Evolutionary conservation across 129 eudicot genomes (phyloP), one percentile per base, ranked within the genome.

Genomic region (Flaveria bidentis): DNA sequence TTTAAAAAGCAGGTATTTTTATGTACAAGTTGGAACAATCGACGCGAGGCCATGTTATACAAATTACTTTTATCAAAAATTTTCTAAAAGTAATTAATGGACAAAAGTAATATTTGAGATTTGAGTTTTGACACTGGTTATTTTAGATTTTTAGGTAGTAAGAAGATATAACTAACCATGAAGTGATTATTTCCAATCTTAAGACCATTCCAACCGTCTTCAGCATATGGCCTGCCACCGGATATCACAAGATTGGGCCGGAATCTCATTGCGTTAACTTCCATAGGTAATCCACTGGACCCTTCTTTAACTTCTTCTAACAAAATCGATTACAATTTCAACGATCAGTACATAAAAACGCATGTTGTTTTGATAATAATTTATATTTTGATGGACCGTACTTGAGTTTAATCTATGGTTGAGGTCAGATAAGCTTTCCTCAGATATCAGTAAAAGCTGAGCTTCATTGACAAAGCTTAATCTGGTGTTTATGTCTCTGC

Each of bases 391-490:
- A 39, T 63, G 50, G 12, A 75, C 81, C 91, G 44, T 87, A 91
- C 97, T 81, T 50, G 96, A 82, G 57, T 77, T 83, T 74, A 94
- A 80, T 75, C 90, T 87, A 61, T 41, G 71, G 85, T 94, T 94
- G 74, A 94, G 93, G 79, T 94, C 96, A 13, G 85, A 79, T 72
- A 94, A 83, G 52, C 98, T 94, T 78, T 85, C 93, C 75, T 94
- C 97, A 8, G 97, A 91, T 80, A 94, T 56, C 76, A 94, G 76
- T 85, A 94, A 81, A 77, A 94, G 79, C 79, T 87, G 98, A 58
- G 96, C 98, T 85, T 91, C 97, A 63, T 94, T 94, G 26, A 94
- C 98, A 41, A 91, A 94, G 74, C 85, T 94, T 74, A 94, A 77
- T 81, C 67, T 78, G 53, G 87, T 79, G 75, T 81, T 67, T 51